phyloP scores from a whole-genome alignment of 495 filamentous ascomycete genomes.

The Lepraria neglecta region DNA sequence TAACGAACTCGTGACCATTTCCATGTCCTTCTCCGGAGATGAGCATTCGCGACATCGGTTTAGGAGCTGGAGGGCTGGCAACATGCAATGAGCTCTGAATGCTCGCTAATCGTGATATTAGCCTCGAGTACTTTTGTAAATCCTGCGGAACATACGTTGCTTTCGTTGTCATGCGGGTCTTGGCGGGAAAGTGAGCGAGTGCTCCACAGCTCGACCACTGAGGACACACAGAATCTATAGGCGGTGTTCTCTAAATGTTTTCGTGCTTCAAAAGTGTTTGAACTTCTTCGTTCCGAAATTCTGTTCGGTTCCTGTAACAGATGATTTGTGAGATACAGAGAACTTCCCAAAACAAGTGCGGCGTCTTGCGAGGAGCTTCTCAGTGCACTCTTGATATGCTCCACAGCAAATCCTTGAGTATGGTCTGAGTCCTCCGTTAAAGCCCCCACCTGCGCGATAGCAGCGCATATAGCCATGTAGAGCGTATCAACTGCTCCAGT shows the following conservation, averaged over 20 bases:
- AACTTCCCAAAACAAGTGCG: constrained; percentile 40
- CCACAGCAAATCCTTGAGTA: constrained; percentile 38
- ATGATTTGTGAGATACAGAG: constrained; percentile 15
- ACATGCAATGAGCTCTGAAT: constrained; percentile 28
- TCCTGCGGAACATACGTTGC: constrained; percentile 34
- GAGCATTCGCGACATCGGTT: constrained; percentile 13
- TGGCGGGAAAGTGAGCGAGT: constrained; percentile 37
- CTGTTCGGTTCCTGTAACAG: constrained; percentile 5
- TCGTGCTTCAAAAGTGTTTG: neutral
- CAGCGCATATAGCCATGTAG: constrained; percentile 14
- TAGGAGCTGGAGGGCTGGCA: constrained; percentile 29
- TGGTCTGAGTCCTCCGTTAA: constrained; percentile 12
- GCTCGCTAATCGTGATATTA: constrained; percentile 14
- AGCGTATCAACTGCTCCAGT: neutral
- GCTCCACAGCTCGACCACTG: constrained; percentile 44
- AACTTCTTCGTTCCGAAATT: neutral
- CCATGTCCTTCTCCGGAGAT: constrained; percentile 2
- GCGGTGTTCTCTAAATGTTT: neutral
- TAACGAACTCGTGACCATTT: constrained; percentile 34
- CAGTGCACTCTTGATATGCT: constrained; percentile 49
- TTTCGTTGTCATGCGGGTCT: constrained; percentile 37
- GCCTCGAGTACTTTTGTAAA: neutral
- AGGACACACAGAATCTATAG: constrained; percentile 5
- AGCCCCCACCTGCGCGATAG: constrained; percentile 12
- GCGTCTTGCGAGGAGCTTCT: constrained; percentile 43